These are phyloP conservation scores for Ambrosia trifida DNA, from an alignment of 129 eudicot species.

Conservation along the genomic window DNA sequence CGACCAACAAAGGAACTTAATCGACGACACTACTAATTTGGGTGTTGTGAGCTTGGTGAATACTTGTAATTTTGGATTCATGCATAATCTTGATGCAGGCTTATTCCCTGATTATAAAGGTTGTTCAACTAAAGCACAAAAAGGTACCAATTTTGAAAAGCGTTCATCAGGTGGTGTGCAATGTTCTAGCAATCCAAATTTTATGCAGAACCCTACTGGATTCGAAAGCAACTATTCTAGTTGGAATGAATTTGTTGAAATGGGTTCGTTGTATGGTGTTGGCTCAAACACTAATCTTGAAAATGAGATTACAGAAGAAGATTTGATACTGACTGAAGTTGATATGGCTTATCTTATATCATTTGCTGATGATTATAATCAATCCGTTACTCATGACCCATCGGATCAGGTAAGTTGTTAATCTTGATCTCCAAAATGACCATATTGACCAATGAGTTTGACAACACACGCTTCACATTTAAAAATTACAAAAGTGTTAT, in stretches of 20 bases:
- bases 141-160: neutral
- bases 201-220: neutral
- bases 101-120: conserved; percentile 3
- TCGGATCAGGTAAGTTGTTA: conserved; percentile 22
- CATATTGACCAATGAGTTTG: neutral
- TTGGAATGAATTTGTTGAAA: neutral
- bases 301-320: conserved; percentile 23
- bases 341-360: conserved; percentile 23
- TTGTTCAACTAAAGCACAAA: conserved; percentile 2
- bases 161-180: conserved; percentile 13
- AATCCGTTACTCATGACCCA: neutral
- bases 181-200: neutral
- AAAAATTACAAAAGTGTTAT: too few relatives aligned
- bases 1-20: conserved; percentile 12
- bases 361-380: conserved; percentile 14
- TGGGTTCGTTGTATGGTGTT: neutral
- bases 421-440: conserved; percentile 6
- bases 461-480: too few relatives aligned
- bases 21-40: conserved; percentile 6
- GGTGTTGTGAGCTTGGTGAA: neutral
- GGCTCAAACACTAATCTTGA: conserved; percentile 11
- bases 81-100: conserved; percentile 15
- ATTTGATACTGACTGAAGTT: conserved; percentile 11
- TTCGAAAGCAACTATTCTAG: conserved; percentile 12
- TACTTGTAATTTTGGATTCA: neutral